Percentiles rank a stretch among this genome's conserved stretches.
Conservation (phyloP, 176 grass and related monocot genomes). For the Zoysia japonica region DNA sequence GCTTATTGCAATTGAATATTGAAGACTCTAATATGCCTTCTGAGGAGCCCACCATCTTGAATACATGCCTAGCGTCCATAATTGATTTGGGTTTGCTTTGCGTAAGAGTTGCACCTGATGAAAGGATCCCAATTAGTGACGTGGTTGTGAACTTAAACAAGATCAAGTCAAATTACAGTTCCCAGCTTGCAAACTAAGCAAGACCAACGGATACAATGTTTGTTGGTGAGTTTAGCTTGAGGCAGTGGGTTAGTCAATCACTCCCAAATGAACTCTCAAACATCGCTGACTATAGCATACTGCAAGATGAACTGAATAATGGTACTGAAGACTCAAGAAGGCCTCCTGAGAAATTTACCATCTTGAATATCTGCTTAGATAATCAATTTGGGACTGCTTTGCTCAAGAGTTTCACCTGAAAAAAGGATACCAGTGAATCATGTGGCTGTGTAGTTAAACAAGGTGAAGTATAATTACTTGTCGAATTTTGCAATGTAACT, state of each 20-base stretch:
- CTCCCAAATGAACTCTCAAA: slow-evolving; percentile 27
- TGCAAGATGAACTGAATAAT: background rate
- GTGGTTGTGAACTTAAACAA: slow-evolving; percentile 46
- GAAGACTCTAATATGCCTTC: background rate
- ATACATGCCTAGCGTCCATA: slow-evolving; percentile 20
- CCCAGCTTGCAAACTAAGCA: background rate
- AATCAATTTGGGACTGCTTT: slow-evolving; percentile 39
- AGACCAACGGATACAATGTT: slow-evolving; percentile 51
- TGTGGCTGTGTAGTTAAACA: slow-evolving; percentile 39
- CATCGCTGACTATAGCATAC: slow-evolving; percentile 22
- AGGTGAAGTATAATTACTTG: slow-evolving; percentile 34
- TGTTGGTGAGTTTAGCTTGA: slow-evolving; percentile 39
- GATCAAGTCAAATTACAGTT: slow-evolving; percentile 34
- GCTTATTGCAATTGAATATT: background rate
- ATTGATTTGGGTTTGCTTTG: slow-evolving; percentile 48
- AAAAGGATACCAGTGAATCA: slow-evolving; percentile 45
- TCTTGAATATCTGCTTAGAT: slow-evolving; percentile 22
- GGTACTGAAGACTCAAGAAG: background rate
- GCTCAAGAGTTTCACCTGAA: slow-evolving; percentile 42
- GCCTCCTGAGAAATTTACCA: background rate
- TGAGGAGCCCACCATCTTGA: slow-evolving; percentile 6
- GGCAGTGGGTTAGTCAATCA: slow-evolving; percentile 55
- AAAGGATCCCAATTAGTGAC: slow-evolving; percentile 46
- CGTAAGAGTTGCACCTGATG: slow-evolving; percentile 40
- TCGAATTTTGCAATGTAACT: too few relatives aligned